These are phyloP conservation scores for Alternaria panax DNA, from an alignment of 2,329 filamentous ascomycete genomes.

Conservation along the genomic window DNA sequence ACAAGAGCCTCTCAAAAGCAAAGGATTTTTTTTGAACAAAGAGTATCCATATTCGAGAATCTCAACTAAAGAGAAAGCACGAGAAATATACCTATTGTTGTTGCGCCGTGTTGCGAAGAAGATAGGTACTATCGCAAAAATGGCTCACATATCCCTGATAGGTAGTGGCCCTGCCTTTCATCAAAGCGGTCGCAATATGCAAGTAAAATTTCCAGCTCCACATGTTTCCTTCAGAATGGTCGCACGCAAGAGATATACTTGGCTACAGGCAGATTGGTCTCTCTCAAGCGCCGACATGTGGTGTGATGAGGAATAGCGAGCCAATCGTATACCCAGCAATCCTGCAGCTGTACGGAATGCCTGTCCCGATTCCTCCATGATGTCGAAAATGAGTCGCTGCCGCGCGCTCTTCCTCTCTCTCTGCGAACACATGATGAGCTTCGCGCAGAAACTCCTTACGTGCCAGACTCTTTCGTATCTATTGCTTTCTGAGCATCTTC, in stretches of 20 bases:
- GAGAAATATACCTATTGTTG: neutral
- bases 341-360: neutral
- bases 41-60: neutral
- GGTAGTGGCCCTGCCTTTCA: neutral
- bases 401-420: neutral
- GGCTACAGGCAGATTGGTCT: neutral
- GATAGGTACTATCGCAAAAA: neutral
- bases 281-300: neutral
- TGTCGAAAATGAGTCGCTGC: neutral
- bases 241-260: neutral
- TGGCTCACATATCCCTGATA: neutral
- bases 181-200: neutral
- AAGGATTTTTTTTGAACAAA: neutral
- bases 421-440: neutral
- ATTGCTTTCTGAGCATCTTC: neutral
- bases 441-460: neutral
- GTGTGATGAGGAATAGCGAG: neutral
- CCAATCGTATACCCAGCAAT: slow-evolving; percentile 2
- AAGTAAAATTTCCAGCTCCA: neutral
- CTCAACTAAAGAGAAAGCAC: neutral
- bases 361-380: neutral
- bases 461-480: neutral
- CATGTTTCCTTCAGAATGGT: neutral
- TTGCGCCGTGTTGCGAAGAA: neutral
- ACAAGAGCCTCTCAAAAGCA: neutral